Percentiles rank a stretch among this genome's conserved stretches.
Evolutionary conservation across 805 yeast species (phyloP).

Genomic region (Pachysolen tannophilus): DNA sequence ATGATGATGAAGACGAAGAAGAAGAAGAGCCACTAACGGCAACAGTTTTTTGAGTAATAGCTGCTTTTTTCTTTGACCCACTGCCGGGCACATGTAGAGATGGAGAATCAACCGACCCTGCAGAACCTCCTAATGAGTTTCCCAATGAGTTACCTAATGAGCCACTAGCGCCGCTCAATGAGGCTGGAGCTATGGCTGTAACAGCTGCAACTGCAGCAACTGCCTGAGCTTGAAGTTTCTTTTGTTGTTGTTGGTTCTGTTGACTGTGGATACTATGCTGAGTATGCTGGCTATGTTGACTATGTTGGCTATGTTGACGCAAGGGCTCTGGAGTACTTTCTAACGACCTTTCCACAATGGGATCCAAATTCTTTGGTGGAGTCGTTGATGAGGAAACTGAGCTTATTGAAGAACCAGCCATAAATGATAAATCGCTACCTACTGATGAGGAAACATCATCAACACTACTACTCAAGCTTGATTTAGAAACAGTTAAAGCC

Average conservation of each 20-base stretch:
- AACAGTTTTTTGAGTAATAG: no score
- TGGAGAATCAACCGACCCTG: no score
- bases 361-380: constrained; percentile 21
- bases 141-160: no score
- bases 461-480: constrained; percentile 2
- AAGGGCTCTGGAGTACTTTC: constrained; percentile 21
- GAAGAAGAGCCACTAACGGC: neutral
- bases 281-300: no score
- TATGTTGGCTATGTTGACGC: no score
- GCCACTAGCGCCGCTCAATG: no score
- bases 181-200: no score
- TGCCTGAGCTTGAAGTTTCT: neutral
- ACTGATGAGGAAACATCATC: constrained; percentile 26
- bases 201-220: no score
- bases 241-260: neutral
- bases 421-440: constrained; percentile 31
- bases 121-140: no score
- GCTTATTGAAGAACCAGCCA: constrained; percentile 20
- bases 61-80: no score
- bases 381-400: constrained; percentile 20
- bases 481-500: constrained; percentile 17
- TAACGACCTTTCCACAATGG: constrained; percentile 26
- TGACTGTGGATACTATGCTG: no score
- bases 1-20: neutral
- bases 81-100: no score